Evolutionary conservation across 2,329 filamentous ascomycete genomes (phyloP), one percentile per base, ranked within the genome.

Genomic region (Harringtonia lauricola): DNA sequence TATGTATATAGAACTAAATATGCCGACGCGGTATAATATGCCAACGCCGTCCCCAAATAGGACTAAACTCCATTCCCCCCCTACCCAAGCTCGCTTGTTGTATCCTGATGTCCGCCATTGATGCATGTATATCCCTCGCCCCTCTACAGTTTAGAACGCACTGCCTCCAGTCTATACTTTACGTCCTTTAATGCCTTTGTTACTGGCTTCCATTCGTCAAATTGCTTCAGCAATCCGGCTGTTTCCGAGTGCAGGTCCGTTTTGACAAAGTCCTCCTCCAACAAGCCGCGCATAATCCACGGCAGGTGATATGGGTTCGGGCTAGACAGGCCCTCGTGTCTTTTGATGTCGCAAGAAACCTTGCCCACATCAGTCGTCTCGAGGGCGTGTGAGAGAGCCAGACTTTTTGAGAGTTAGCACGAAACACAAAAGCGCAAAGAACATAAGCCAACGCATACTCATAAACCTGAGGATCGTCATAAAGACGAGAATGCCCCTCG

Each of bases 181-280:
- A 98, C 89, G 62, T 98, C 92, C 64, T 92, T 95, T 46, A 98
- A 65, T 36, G 85, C 85, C 66, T 96, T 98, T 8, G 81, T 94
- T 0, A 71, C 73, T 1, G 92, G 92, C 57, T 84, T 89, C 92
- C 92, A 98, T 42, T 86, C 79, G 59, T 96, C 89, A 61, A 96
- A 98, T 60, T 94, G 80, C 47, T 70, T 71, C n/a, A 98, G 67
- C 41, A 98, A 63, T 56, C 87, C 76, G 47, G 76, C 75, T 8
- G 86, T 87, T 64, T 98, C 92, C 2, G 72, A 64, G 28, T 77
- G 77, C 17, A 94, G 65, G 57, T 94, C 84, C 19, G 78, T 85
- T 60, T 84, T 88, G 21, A 96, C 90, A 55, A 87, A 79, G 17
- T 92, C 83, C 60, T 98, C 92, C 59, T 96, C 92, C 3, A 98